Evolutionary conservation across 176 grass and related monocot species (phyloP), one percentile per base, ranked within the genome.

Genomic region (Phoenix roebelenii): DNA sequence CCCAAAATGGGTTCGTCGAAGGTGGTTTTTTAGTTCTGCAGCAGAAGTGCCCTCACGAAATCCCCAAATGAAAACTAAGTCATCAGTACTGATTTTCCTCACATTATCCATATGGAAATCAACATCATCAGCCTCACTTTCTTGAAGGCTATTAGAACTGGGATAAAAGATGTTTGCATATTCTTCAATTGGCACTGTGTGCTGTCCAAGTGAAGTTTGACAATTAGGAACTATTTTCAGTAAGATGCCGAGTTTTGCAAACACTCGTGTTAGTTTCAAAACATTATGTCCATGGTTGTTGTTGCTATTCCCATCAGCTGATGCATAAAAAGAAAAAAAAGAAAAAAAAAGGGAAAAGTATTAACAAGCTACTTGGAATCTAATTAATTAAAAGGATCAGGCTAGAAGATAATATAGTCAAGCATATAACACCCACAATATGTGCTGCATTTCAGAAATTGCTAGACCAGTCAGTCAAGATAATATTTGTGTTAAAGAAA

Each of bases 21-120:
- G 81, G 22, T 57, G 53, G 16, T 30, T 50, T 80, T 73, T 90
- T 65, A 97, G 64, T 50, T 97, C 67, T 22, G 58, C 74, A 25
- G 44, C 57, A 50, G 78, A 85, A 61, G 63, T 70, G 25, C 32
- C 22, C 15, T 50, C 64, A 55, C 60, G 54, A 71, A 85, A 88
- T 14, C 83, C 92, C 92, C 86, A 97, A 48, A 97, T 61, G 44
- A 96, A 82, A 59, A 96, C 1, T 53, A 96, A 74, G 35, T 82
- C 77, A 63, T 77, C 57, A 23, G 60, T 76, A 50, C 63, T 82
- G 39, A 72, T 28, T 79, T 55, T 54, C 63, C 58, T 73, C 25
- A 29, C 53, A 44, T 65, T 61, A 68, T 85, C 66, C 49, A 61
- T 24, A 64, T 54, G 59, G 59, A 55, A 64, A 77, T 28, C 16